Conservation (phyloP, 2,329 filamentous ascomycete species). For the Botrytis elliptica region DNA sequence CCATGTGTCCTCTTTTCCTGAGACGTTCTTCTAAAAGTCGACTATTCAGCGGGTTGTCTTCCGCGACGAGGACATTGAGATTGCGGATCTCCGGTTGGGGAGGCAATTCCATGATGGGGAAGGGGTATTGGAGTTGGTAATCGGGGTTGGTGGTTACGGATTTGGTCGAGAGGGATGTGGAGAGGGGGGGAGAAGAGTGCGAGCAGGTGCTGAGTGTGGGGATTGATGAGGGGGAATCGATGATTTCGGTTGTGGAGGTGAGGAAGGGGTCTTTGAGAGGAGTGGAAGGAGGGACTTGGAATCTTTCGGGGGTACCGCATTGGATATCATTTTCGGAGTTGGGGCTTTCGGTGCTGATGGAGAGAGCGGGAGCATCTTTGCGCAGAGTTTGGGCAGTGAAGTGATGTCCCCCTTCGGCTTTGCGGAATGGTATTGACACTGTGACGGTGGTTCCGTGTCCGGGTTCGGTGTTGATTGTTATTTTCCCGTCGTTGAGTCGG, state of each 20-base stretch:
- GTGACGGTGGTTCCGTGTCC: slow-evolving; percentile 30
- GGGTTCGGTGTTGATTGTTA: slow-evolving; percentile 27
- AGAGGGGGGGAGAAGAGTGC: background rate
- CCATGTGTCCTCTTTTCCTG: slow-evolving; percentile 71
- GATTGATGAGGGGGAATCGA: background rate
- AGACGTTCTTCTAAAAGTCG: slow-evolving; percentile 77
- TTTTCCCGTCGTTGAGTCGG: slow-evolving; percentile 30
- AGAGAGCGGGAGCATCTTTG: too few relatives aligned
- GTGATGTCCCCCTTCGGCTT: slow-evolving; percentile 1
- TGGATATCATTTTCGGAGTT: background rate
- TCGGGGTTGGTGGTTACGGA: slow-evolving; percentile 11
- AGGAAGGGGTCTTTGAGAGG: background rate
- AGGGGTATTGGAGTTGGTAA: slow-evolving; percentile 29
- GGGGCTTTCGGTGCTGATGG: too few relatives aligned
- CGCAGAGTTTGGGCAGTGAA: background rate
- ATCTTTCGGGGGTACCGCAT: background rate
- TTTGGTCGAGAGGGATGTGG: background rate
- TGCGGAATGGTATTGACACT: slow-evolving; percentile 31
- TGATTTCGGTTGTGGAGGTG: background rate
- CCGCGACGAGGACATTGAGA: slow-evolving; percentile 68
- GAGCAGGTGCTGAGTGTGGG: background rate
- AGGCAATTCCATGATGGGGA: background rate
- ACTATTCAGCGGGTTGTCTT: slow-evolving; percentile 86
- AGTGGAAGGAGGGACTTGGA: background rate
- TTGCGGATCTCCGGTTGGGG: slow-evolving; percentile 26